Percentiles rank a stretch among this genome's conserved stretches.
phyloP scores from a whole-genome alignment of 805 yeast genomes.

The Wickerhamiella vanderwaltii region DNA sequence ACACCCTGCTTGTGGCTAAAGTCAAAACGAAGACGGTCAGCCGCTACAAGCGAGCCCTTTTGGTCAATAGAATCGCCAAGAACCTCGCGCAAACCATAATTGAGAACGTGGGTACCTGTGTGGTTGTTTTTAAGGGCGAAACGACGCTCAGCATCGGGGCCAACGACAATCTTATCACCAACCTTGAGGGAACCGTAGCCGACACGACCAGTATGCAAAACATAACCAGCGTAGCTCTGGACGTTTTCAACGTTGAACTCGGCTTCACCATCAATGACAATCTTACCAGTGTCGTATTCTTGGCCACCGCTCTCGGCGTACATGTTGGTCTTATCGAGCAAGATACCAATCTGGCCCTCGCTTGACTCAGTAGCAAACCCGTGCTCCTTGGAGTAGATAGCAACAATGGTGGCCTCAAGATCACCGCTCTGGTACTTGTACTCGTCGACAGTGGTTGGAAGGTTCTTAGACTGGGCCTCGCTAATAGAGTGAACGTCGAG shows the following conservation, averaged over 20 bases:
- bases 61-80: slow-evolving; percentile 86
- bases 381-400: slow-evolving; percentile 47
- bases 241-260: slow-evolving; percentile 88
- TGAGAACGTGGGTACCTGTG: slow-evolving; percentile 93
- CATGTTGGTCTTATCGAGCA: slow-evolving; percentile 83
- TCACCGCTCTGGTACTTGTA: slow-evolving; percentile 57
- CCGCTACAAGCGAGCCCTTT: slow-evolving; percentile 92
- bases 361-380: slow-evolving; percentile 36
- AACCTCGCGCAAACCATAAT: slow-evolving; percentile 74
- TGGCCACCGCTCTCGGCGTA: slow-evolving; percentile 99
- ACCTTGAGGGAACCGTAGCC: slow-evolving; percentile 63
- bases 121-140: slow-evolving; percentile 96
- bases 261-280: slow-evolving; percentile 74
- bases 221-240: slow-evolving; percentile 87
- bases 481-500: slow-evolving; percentile 86
- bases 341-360: slow-evolving; percentile 56
- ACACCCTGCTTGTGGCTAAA: slow-evolving; percentile 87
- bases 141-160: slow-evolving; percentile 86
- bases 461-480: slow-evolving; percentile 44
- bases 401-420: slow-evolving; percentile 55
- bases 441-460: slow-evolving; percentile 75
- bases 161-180: slow-evolving; percentile 64
- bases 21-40: slow-evolving; percentile 91
- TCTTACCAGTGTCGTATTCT: slow-evolving; percentile 87
- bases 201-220: slow-evolving; percentile 82